Base-by-base conservation (phyloP, 331 rosid genomes). In the Malus hybrid region DNA sequence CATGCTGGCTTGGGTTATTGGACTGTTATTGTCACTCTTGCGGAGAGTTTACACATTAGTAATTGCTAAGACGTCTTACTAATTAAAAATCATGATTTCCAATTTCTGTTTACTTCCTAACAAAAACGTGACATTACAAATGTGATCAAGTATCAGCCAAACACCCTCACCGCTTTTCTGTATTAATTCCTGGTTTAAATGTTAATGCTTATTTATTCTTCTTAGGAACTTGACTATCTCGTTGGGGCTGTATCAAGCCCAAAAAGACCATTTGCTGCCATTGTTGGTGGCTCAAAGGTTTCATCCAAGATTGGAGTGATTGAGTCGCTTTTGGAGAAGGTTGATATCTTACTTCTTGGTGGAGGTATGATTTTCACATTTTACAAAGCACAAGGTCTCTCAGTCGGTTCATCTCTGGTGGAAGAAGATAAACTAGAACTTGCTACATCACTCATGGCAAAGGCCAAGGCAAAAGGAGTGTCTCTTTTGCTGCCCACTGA, bases 281-380 rank as follows among this genome's bases (percentile, higher is more conserved):
- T 95, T 85, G 99, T 95, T 60, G 99, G 99, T 86, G 99, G 99
- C 81, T 92, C 99, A 52, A 95, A 95, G 90, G 99, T 95, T 71
- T 95, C 99, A 29, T 90, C 97, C 66, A 95, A 95, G 86, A 95
- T 95, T 73, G 99, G 99, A 61, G 99, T 95, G 70, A 95, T 95
- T 1, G 99, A 95, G 67, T 95, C 99, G 19, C 96, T 95, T 24
- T 85, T 95, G 22, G 99, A 95, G 80, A 95, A 92, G 73, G 87
- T 83, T 79, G 97, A 95, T 80, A 83, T 86, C 76, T 93, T 95
- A 61, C 90, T 95, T 79, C 99, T 95, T 29, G 99, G 99, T 65
- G 99, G 99, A 67, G 99, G 99, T 7, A 95, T 95, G 99, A 95
- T 95, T 88, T 95, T 92, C 84, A 95, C 99, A 73, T 95, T 95